Evolutionary conservation across 495 filamentous ascomycete species (phyloP), one percentile per base, ranked within the genome.

Genomic region (Hypoxylon rickii): DNA sequence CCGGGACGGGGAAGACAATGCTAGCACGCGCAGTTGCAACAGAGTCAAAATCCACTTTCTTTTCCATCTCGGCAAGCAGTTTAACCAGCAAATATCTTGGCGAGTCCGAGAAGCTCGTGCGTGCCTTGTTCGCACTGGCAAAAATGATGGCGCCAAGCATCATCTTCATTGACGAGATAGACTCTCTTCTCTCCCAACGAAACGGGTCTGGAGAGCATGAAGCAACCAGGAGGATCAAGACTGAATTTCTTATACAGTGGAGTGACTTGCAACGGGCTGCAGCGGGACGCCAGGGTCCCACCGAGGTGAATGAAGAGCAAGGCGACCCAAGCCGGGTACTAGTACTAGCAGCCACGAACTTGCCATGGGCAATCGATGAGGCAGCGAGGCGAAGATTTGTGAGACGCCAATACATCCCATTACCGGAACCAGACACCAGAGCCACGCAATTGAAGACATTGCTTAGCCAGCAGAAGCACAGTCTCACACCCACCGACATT

Each of bases 151-250:
- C 94, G 0, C 94, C 94, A 0, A 91, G 88, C 51, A 97, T 99
- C 70, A 99, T 99, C 60, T 99, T 99, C 59, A 92, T 99, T 4
- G 94, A 99, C 64, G 94, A 99, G 68, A 99, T 99, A 63, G 94
- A 99, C 69, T 97, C 94, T 1, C 74, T 99, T 3, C 79, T 99
- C 1, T 95, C 90, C 0, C 82, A 92, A 2, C 83, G 94, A 17
- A 88, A 86, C 6, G 90, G 90, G 0, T 84, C 82, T 2, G 86
- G 90, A 4, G 94, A 99, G 63, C 87, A 97, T 66, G 94, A 99
- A 72, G 89, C 95, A 3, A 96, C 92, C 6, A 80, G 93, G 32
- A 81, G 95, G 19, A 96, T 96, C 62, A 97, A 99, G 73, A 99
- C 94, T 0, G 94, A 99, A 64, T 99, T 99, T 52, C 70, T 99